Evolutionary conservation across 176 grass and related monocot species (phyloP).

Genomic region (Eremochloa ophiuroides): DNA sequence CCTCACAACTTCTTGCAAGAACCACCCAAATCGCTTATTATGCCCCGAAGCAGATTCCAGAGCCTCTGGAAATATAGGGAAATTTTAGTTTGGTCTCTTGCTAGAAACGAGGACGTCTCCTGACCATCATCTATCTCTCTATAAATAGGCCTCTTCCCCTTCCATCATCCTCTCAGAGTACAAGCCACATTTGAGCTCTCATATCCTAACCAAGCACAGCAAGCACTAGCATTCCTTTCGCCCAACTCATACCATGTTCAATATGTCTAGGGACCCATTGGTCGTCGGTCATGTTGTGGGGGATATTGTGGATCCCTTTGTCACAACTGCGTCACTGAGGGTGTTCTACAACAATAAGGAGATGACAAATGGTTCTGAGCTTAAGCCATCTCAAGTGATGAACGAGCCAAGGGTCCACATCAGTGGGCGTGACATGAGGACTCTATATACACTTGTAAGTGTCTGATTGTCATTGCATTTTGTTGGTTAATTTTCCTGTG

Average conservation of each 20-base stretch:
- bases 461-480: background rate
- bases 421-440: conserved; percentile 68
- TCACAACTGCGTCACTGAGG: conserved; percentile 44
- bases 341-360: conserved; percentile 79
- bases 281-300: conserved; percentile 74
- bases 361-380: conserved; percentile 67
- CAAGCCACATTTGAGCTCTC: conserved; percentile 35
- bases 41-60: conserved; percentile 41
- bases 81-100: conserved; percentile 14
- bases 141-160: conserved; percentile 39
- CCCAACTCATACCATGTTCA: conserved; percentile 12
- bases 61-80: conserved; percentile 12
- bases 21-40: conserved; percentile 32
- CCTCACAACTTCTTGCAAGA: conserved; percentile 32
- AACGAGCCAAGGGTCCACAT: conserved; percentile 61
- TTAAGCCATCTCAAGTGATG: conserved; percentile 82
- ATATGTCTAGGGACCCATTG: conserved; percentile 85
- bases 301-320: conserved; percentile 79
- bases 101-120: background rate
- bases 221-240: background rate
- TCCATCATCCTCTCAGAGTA: background rate
- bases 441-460: conserved; percentile 88
- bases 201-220: conserved; percentile 3
- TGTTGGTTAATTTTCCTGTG: background rate
- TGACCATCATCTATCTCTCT: conserved; percentile 28